Percentiles rank a stretch among this genome's conserved stretches.
Conservation (phyloP, 345 rosid genomes). For the Gossypium thurberi region DNA sequence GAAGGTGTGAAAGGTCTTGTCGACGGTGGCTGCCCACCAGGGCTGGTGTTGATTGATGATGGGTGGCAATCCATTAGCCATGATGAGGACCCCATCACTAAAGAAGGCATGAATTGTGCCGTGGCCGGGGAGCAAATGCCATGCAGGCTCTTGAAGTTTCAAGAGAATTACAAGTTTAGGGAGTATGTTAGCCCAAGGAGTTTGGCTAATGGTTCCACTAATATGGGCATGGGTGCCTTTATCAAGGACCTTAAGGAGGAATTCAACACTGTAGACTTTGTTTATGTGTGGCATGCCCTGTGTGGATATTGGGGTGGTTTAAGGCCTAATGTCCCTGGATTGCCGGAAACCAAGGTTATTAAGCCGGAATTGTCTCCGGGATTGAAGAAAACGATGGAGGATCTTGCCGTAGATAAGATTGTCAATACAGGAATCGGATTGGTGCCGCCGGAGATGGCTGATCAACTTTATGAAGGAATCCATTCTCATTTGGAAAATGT, state of each 20-base stretch:
- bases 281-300: constrained; percentile 94
- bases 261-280: constrained; percentile 63
- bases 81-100: constrained; percentile 59
- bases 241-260: constrained; percentile 71
- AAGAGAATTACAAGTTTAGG: constrained; percentile 82
- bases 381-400: constrained; percentile 67
- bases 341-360: constrained; percentile 41
- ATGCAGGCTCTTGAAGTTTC: constrained; percentile 67
- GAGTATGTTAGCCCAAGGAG: constrained; percentile 49
- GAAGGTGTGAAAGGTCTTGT: constrained; percentile 70
- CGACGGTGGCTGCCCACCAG: constrained; percentile 93
- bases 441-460: constrained; percentile 59
- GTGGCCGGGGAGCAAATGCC: constrained; percentile 98
- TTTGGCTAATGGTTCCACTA: neutral
- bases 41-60: constrained; percentile 83
- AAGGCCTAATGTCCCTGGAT: constrained; percentile 59
- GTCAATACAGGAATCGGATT: constrained; percentile 61
- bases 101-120: constrained; percentile 65
- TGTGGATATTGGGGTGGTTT: constrained; percentile 98
- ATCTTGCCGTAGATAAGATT: constrained; percentile 92
- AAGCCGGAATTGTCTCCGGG: constrained; percentile 69
- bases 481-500: constrained; percentile 62
- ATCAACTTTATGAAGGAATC: constrained; percentile 72
- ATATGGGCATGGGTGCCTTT: constrained; percentile 76
- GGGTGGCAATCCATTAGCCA: constrained; percentile 94